Conservation (phyloP, 164 flowering plant species). For the Berberis vulgaris region DNA sequence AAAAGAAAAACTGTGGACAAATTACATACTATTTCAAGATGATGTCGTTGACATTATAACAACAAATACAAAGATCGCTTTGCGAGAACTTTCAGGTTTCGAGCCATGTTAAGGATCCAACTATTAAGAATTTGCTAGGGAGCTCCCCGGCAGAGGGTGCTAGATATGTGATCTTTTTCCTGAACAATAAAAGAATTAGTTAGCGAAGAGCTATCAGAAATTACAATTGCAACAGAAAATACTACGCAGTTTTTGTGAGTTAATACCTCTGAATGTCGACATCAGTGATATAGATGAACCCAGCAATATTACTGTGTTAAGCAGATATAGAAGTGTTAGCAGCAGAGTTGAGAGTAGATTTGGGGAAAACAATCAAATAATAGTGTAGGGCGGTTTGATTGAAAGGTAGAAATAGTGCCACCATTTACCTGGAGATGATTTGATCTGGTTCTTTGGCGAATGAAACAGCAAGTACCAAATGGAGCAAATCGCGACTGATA, state of each 20-base stretch:
- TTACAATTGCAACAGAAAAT: neutral
- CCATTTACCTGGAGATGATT: constrained; percentile 67
- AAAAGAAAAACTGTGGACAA: too few species aligned
- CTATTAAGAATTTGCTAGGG: constrained; percentile 67
- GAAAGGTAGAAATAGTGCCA: too few species aligned
- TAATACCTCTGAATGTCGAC: constrained; percentile 72
- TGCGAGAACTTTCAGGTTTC: constrained; percentile 36
- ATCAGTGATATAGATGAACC: constrained; percentile 75
- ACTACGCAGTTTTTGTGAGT: neutral
- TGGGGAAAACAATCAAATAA: too few species aligned
- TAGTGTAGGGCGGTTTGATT: too few species aligned
- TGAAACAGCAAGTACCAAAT: constrained; percentile 81
- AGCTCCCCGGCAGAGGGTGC: constrained; percentile 86
- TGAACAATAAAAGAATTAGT: constrained; percentile 11
- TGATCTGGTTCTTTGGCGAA: constrained; percentile 88
- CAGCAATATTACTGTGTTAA: constrained; percentile 72
- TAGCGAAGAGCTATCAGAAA: neutral
- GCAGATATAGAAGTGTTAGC: neutral
- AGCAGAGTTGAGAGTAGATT: too few species aligned
- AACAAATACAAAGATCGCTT: neutral
- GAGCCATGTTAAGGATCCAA: constrained; percentile 71
- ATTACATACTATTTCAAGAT: too few species aligned
- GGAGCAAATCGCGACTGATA: constrained; percentile 68
- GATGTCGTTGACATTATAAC: too few species aligned
- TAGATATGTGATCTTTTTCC: constrained; percentile 81